Conservation (phyloP, 1,139 yeast species). For the Hyphopichia khmerensis region DNA sequence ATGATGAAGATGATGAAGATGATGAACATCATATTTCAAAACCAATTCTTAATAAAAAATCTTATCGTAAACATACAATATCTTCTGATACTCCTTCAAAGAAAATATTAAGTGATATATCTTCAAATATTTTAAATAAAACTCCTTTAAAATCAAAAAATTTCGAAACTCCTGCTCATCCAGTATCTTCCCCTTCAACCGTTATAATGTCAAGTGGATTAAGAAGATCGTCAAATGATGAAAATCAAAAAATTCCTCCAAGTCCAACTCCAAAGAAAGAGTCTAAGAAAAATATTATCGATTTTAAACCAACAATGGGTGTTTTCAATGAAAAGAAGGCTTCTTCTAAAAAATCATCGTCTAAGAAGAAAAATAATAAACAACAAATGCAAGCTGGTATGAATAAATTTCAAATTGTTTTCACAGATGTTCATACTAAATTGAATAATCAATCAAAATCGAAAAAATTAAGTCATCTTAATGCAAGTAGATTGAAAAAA, state of each 20-base stretch:
- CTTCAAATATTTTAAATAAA: constrained; percentile 16
- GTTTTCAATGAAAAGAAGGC: constrained; percentile 31
- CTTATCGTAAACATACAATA: constrained; percentile 1
- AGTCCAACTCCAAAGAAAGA: constrained; percentile 45
- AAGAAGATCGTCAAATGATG: constrained; percentile 1
- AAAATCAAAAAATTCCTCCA: constrained; percentile 15
- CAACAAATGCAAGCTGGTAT: constrained; percentile 46
- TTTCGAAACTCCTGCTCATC: constrained; percentile 23
- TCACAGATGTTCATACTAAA: constrained; percentile 49
- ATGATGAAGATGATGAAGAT: constrained; percentile 10
- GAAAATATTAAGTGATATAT: constrained; percentile 24
- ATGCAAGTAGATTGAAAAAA: constrained; percentile 2
- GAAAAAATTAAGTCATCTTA: constrained; percentile 7
- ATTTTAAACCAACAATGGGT: constrained; percentile 42
- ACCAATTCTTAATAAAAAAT: constrained; percentile 1
- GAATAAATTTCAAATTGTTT: constrained; percentile 54
- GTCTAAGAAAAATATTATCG: constrained; percentile 11
- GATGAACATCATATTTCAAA: constrained; percentile 5
- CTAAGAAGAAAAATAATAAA: constrained; percentile 12
- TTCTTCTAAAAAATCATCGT: not conserved
- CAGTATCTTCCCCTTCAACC: constrained; percentile 33
- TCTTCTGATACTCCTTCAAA: constrained; percentile 33
- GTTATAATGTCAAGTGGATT: constrained; percentile 22
- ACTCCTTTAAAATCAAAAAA: constrained; percentile 7
- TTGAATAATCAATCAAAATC: constrained; percentile 36